phyloP scores from a whole-genome alignment of 768 basidiomycete species.

The Naganishia onofrii region DNA sequence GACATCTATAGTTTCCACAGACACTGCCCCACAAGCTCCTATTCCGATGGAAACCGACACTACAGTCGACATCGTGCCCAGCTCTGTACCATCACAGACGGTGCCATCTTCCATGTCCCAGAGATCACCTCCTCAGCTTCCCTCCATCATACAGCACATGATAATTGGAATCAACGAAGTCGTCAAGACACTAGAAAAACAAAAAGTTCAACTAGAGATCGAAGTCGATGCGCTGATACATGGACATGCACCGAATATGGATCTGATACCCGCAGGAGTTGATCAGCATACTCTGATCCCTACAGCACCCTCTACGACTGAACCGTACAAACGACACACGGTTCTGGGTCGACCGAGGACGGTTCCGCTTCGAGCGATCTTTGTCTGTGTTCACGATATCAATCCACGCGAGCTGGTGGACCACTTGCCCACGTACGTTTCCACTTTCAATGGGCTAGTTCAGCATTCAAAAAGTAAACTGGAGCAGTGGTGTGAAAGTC shows the following conservation, averaged over 20 bases:
- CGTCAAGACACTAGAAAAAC: constrained; percentile 45
- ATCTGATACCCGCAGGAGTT: constrained; percentile 32
- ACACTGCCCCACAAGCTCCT: neutral
- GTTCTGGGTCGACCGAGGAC: neutral
- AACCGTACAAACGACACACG: neutral
- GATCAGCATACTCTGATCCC: constrained; percentile 11
- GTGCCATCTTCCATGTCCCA: neutral
- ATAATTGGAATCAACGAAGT: constrained; percentile 49
- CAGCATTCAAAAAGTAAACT: constrained; percentile 20
- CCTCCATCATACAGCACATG: constrained; percentile 40
- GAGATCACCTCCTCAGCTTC: constrained; percentile 29
- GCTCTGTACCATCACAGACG: neutral
- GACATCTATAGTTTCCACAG: neutral
- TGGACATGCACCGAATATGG: neutral
- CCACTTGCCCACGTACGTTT: constrained; percentile 46
- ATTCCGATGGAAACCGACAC: neutral
- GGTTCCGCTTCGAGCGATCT: constrained; percentile 38
- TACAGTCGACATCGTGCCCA: neutral
- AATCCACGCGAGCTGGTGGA: constrained; percentile 43
- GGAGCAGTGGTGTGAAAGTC: constrained; percentile 4
- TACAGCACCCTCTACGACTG: constrained; percentile 19
- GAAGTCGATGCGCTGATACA: constrained; percentile 28
- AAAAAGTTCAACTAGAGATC: constrained; percentile 40
- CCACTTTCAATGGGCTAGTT: constrained; percentile 47
- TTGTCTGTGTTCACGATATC: constrained; percentile 45